Evolutionary conservation across 768 basidiomycete species (phyloP).

Genomic region (Boletus coccyginus): DNA sequence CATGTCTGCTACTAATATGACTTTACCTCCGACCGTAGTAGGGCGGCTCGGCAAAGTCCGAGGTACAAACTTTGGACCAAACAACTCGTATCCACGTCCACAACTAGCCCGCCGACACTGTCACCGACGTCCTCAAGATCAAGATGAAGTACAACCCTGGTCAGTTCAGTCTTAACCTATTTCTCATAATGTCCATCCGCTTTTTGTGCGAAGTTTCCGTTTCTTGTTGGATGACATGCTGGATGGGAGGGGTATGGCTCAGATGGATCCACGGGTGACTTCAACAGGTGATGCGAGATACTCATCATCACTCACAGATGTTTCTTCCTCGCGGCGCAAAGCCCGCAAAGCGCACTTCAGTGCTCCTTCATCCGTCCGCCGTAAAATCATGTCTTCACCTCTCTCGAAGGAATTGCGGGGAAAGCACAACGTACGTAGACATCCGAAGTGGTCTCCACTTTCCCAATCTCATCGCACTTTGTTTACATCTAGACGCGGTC

Average conservation of each 20-base stretch:
- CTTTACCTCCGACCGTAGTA: background rate
- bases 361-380: constrained; percentile 91
- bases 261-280: constrained; percentile 40
- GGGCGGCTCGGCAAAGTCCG: constrained; percentile 23
- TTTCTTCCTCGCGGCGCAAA: constrained; percentile 95
- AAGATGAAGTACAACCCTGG: constrained; percentile 83
- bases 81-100: constrained; percentile 21
- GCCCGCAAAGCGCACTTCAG: constrained; percentile 97
- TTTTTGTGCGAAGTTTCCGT: constrained; percentile 25
- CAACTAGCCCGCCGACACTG: constrained; percentile 40
- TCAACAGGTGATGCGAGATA: constrained; percentile 14
- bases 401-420: constrained; percentile 91
- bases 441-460: background rate
- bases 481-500: constrained; percentile 65
- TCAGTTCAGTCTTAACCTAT: constrained; percentile 43
- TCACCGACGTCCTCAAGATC: constrained; percentile 61
- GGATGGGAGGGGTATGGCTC: constrained; percentile 45
- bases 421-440: constrained; percentile 79
- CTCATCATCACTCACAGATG: constrained; percentile 53
- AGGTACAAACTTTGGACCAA: constrained; percentile 37
- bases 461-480: background rate
- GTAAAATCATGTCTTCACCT: constrained; percentile 97
- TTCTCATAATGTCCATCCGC: constrained; percentile 7
- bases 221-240: constrained; percentile 39
- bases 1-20: constrained; percentile 22